Evolutionary conservation across 306 rosid genomes (phyloP).

Genomic region (Cyclanthera cordifolia): DNA sequence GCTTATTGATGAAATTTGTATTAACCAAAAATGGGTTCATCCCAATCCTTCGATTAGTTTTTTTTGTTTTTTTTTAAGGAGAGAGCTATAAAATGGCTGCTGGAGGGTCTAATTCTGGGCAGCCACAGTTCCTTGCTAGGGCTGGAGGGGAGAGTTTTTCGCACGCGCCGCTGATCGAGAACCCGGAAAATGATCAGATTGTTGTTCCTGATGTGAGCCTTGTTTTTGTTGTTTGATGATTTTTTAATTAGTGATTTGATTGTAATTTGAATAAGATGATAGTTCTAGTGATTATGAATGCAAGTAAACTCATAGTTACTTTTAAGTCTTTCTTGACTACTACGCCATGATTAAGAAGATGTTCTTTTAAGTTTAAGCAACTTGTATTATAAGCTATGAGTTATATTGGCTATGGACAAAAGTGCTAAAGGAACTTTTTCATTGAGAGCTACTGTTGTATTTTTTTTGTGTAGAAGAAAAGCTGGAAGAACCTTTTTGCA

Average conservation of each 20-base stretch:
- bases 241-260: neutral
- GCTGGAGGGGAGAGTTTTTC: constrained; percentile 52
- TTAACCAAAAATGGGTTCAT: neutral
- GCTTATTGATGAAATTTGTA: too few species aligned
- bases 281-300: too few species aligned
- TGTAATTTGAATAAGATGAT: neutral
- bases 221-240: neutral
- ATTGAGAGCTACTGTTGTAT: constrained; percentile 17
- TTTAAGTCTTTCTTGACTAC: too few species aligned
- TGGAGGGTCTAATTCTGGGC: constrained; percentile 37
- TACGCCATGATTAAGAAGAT: too few species aligned
- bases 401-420: neutral
- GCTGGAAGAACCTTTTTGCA: constrained; percentile 91
- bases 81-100: constrained; percentile 55
- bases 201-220: constrained; percentile 89
- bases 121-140: constrained; percentile 75
- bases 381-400: constrained; percentile 1
- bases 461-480: constrained; percentile 51
- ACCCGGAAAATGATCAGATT: constrained; percentile 50
- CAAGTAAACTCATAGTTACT: too few species aligned
- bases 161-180: constrained; percentile 62
- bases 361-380: neutral
- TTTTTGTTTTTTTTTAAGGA: too few species aligned
- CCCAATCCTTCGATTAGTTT: neutral
- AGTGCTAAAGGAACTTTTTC: constrained; percentile 3